These are phyloP conservation scores for Aureobasidium melanogenum DNA, from an alignment of 2,329 filamentous ascomycete genomes.

Conservation along the genomic window DNA sequence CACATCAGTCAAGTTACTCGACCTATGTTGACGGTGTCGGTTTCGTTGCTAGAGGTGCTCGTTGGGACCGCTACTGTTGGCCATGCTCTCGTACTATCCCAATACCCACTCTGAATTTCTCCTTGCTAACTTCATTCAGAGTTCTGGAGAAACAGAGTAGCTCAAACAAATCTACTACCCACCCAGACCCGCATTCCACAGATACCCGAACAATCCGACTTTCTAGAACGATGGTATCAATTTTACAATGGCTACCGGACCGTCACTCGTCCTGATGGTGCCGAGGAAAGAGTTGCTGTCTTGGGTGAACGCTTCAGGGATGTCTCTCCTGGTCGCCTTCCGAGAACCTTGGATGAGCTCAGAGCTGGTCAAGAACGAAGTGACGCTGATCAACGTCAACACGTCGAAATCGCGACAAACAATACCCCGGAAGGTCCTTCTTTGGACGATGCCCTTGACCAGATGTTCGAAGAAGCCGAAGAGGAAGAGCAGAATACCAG, in stretches of 20 bases:
- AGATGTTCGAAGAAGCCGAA: conserved; percentile 24
- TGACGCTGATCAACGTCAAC: conserved; percentile 18
- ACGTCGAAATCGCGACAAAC: conserved; percentile 12
- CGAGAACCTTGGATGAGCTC: conserved; percentile 38
- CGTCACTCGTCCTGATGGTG: conserved; percentile 32
- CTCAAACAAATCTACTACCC: conserved; percentile 33
- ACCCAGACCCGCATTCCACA: conserved; percentile 38
- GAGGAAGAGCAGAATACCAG: conserved; percentile 15
- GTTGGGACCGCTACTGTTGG: conserved; percentile 45
- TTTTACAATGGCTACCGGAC: conserved; percentile 40
- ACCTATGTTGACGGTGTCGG: conserved; percentile 44
- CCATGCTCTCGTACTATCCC: conserved; percentile 34
- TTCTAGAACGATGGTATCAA: conserved; percentile 40
- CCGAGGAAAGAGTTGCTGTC: conserved; percentile 36
- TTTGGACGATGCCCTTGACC: conserved; percentile 27
- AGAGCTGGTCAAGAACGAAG: conserved; percentile 26
- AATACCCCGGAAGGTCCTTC: conserved; percentile 16
- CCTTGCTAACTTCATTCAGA: conserved; percentile 22
- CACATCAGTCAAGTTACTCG: conserved; percentile 35
- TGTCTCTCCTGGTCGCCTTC: conserved; percentile 38
- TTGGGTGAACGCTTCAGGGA: conserved; percentile 39
- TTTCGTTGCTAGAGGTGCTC: conserved; percentile 37
- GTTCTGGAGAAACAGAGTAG: conserved; percentile 40
- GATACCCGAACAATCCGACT: conserved; percentile 38
- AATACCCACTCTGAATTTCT: too few relatives aligned